Percentiles rank a stretch among this genome's conserved stretches.
These are phyloP conservation scores for Raphidocelis subcapitata DNA, from an alignment of 139 green algal species.

Conservation along the genomic window DNA sequence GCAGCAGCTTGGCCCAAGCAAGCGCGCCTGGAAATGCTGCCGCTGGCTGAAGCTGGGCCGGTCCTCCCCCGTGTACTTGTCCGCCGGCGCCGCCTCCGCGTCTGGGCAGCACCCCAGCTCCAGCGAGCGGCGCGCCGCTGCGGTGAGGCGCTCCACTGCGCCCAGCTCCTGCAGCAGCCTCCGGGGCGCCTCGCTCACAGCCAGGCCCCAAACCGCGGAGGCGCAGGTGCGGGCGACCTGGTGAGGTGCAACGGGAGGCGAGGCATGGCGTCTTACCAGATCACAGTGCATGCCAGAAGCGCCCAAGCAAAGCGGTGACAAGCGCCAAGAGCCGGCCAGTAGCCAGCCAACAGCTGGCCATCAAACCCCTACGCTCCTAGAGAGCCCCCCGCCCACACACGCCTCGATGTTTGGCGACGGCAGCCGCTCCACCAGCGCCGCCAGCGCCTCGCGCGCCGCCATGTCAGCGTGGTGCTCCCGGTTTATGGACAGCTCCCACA, in stretches of 20 bases:
- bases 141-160: conserved; percentile 26
- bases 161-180: conserved; percentile 39
- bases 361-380: neutral
- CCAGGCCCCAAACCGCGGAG: conserved; percentile 36
- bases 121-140: conserved; percentile 16
- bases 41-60: too few species aligned
- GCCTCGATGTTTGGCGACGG: conserved; percentile 38
- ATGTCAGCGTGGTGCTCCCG: conserved; percentile 64
- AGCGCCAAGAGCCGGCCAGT: too few species aligned
- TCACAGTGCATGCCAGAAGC: too few species aligned
- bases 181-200: conserved; percentile 1
- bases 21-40: too few species aligned
- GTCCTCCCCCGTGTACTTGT: too few species aligned
- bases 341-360: too few species aligned
- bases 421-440: conserved; percentile 38
- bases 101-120: conserved; percentile 2
- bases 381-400: neutral
- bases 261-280: too few species aligned
- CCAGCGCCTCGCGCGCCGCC: conserved; percentile 30
- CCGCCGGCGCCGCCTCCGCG: too few species aligned
- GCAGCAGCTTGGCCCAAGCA: too few species aligned
- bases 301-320: too few species aligned
- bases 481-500: conserved; percentile 76
- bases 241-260: too few species aligned
- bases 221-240: conserved; percentile 42